phyloP scores from a whole-genome alignment of 768 basidiomycete genomes.

The Phlebiopsis flavidoalba region DNA sequence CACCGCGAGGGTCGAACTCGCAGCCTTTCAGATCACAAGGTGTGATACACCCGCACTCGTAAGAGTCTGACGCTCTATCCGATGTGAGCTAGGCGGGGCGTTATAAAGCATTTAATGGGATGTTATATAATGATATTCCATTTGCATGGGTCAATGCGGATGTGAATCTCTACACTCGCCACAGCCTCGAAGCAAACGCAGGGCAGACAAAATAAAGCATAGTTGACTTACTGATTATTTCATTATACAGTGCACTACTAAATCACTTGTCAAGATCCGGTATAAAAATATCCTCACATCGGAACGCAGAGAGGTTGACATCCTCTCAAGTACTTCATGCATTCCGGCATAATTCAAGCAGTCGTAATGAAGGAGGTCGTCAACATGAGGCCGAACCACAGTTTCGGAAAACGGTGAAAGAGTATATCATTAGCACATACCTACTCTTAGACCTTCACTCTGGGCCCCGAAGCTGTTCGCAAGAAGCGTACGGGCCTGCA shows the following conservation, averaged over 20 bases:
- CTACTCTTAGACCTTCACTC: not conserved
- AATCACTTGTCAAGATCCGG: not conserved
- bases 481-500: not conserved
- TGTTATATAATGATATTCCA: not conserved
- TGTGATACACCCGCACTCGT: constrained; percentile 18
- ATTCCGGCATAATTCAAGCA: too few species aligned
- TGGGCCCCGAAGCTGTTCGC: not conserved
- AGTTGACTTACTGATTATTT: not conserved
- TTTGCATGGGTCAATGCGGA: not conserved
- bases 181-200: not conserved
- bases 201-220: not conserved
- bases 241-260: not conserved
- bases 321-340: too few species aligned
- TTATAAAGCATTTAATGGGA: not conserved
- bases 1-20: constrained; percentile 63
- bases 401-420: not conserved
- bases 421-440: not conserved
- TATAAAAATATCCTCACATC: not conserved
- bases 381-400: not conserved
- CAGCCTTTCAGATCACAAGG: constrained; percentile 47
- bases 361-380: not conserved
- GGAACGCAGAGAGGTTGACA: too few species aligned
- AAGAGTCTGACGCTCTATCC: constrained; percentile 60
- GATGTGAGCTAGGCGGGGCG: constrained; percentile 56
- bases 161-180: not conserved